Evolutionary conservation across 495 filamentous ascomycete genomes (phyloP).

Genomic region (Cladorrhinum samala): DNA sequence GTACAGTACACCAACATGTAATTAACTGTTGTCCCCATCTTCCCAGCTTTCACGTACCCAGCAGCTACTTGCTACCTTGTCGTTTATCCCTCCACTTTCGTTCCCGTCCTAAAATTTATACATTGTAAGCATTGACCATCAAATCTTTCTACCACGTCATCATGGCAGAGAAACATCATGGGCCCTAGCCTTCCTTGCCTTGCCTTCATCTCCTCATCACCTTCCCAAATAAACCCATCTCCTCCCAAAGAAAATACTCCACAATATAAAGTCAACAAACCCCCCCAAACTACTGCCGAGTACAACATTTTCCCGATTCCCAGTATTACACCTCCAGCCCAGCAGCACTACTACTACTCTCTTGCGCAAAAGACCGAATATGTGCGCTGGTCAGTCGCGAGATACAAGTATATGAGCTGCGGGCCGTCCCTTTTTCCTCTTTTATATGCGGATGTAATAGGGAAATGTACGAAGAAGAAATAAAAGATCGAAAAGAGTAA

Average conservation of each 20-base stretch:
- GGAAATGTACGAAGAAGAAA: background rate
- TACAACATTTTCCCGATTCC: background rate
- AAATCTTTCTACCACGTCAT: background rate
- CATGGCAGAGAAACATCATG: background rate
- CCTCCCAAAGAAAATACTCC: background rate
- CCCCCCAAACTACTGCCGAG: background rate
- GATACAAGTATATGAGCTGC: too few species aligned
- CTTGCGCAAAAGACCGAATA: too few species aligned
- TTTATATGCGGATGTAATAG: background rate
- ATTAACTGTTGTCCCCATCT: background rate
- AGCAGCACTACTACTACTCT: background rate
- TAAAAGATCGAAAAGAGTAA: background rate
- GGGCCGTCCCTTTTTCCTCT: background rate
- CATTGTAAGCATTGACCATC: too few species aligned
- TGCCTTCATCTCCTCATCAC: background rate
- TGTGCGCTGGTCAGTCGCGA: too few species aligned
- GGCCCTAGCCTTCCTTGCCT: background rate
- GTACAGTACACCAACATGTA: background rate
- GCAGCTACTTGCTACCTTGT: too few species aligned
- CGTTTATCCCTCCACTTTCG: too few species aligned
- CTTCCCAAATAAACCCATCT: background rate
- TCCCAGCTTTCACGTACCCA: background rate
- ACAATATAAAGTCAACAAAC: background rate
- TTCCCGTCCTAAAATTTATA: too few species aligned
- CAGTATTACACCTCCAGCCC: background rate